Conservation (phyloP, 495 filamentous ascomycete genomes). For the Neurospora terricola region DNA sequence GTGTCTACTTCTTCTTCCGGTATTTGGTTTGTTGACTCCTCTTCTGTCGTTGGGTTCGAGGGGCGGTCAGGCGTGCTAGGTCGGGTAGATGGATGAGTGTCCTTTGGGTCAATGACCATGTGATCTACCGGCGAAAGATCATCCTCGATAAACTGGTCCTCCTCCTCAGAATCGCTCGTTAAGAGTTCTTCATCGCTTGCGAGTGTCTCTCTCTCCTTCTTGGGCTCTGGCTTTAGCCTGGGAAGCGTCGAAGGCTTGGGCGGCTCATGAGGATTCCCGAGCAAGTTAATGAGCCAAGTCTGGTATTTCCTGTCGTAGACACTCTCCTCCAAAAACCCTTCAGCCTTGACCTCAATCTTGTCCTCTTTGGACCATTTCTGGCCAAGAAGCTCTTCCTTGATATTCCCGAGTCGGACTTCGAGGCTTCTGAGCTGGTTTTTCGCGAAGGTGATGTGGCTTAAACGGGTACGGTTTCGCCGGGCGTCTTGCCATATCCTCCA, state of each 20-base stretch:
- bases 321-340: slow-evolving; percentile 45
- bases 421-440: slow-evolving; percentile 16
- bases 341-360: slow-evolving; percentile 41
- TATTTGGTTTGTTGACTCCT: not conserved
- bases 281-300: slow-evolving; percentile 43
- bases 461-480: slow-evolving; percentile 16
- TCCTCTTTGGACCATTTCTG: slow-evolving; percentile 38
- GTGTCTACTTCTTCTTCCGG: not conserved
- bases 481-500: slow-evolving; percentile 51
- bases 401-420: slow-evolving; percentile 38
- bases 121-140: slow-evolving; percentile 7
- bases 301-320: slow-evolving; percentile 48
- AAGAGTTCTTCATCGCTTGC: slow-evolving; percentile 33
- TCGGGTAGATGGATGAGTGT: not conserved
- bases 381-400: slow-evolving; percentile 38
- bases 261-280: slow-evolving; percentile 41
- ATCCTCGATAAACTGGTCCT: slow-evolving; percentile 32
- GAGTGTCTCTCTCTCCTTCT: not conserved
- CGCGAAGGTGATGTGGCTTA: slow-evolving; percentile 11
- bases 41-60: not conserved
- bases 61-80: not conserved
- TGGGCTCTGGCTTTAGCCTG: slow-evolving; percentile 14
- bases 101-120: not conserved
- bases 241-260: slow-evolving; percentile 28
- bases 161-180: slow-evolving; percentile 37